Base-by-base conservation (phyloP, 495 filamentous ascomycete genomes). In the Neurospora sp. region DNA sequence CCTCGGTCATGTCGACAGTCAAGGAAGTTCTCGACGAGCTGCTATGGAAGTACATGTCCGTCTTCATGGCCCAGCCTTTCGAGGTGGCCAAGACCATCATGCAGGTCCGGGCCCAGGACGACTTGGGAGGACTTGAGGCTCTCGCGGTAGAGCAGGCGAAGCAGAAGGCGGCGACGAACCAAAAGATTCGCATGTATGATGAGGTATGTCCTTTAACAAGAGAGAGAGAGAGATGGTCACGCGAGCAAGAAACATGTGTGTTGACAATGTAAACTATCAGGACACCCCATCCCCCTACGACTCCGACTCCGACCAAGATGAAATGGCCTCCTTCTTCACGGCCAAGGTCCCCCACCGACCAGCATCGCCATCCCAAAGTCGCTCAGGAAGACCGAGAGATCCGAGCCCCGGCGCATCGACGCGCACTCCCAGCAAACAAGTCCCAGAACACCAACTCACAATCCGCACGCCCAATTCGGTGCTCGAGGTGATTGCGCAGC, bases 11-110 rank as follows among this genome's bases (percentile, higher is more conserved):
- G 39, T 90, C 92, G 74, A 89, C 90, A 71, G 82, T 93, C 31
- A 91, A 90, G 75, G 89, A 88, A 69, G 83, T 93, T 39, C 74
- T 96, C 39, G 92, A 97, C 79, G 89, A 93, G 77, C 89, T 94
- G 70, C 75, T 94, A 79, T 92, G 93, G 86, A 94, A 93, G 78
- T 99, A 99, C 81, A 89, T 88, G 39, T 90, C 89, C 74, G 88
- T 96, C 20, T 79, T 97, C 75, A 88, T 96, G 75, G 90, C 92
- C n/a, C 96, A 98, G 80, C 96, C 96, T 27, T 97, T 98, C 80
- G 94, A 98, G 82, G 94, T 97, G 72, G 93, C 95, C 77, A 98
- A 97, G 88, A 96, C 89, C 5, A 86, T 98, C 69, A 81, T 98
- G 78, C 96, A 99, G 83, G 90, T 93, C 48, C 90, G 91, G 79